Evolutionary conservation across 257 asterid species (phyloP).

Genomic region (Capsicum baccatum): DNA sequence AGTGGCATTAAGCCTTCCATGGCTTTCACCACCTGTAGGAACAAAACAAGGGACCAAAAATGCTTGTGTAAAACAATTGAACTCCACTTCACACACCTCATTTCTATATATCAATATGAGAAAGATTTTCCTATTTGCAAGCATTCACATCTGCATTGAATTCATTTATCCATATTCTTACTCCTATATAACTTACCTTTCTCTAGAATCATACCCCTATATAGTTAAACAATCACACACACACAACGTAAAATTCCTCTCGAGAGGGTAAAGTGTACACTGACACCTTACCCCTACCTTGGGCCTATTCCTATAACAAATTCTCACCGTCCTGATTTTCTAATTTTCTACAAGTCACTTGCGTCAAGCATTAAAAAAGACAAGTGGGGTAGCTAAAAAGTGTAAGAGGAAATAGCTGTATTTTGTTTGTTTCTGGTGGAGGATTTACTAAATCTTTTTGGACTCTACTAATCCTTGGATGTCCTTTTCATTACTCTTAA

Average conservation of each 20-base stretch:
- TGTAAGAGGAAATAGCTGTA: background rate
- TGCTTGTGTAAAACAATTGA: conserved; percentile 54
- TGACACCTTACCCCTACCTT: too few species aligned
- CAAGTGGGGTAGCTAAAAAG: background rate
- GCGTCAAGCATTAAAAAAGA: conserved; percentile 12
- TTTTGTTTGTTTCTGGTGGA: conserved; percentile 14
- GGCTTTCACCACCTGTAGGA: conserved; percentile 86
- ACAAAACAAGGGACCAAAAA: conserved; percentile 52
- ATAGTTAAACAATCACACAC: background rate
- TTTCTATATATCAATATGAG: background rate
- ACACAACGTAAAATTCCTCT: background rate
- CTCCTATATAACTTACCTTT: background rate
- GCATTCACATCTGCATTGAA: background rate
- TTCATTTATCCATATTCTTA: background rate
- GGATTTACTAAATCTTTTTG: background rate
- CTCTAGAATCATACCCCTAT: background rate
- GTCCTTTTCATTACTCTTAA: background rate
- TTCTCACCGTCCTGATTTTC: background rate
- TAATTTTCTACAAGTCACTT: background rate
- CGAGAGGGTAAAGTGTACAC: too few species aligned
- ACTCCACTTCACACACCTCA: conserved; percentile 43
- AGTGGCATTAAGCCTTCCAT: conserved; percentile 64
- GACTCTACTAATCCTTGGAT: background rate
- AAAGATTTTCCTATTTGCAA: background rate
- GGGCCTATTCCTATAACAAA: background rate